phyloP scores from a whole-genome alignment of 495 filamentous ascomycete genomes.

The Aspergillus steynii region DNA sequence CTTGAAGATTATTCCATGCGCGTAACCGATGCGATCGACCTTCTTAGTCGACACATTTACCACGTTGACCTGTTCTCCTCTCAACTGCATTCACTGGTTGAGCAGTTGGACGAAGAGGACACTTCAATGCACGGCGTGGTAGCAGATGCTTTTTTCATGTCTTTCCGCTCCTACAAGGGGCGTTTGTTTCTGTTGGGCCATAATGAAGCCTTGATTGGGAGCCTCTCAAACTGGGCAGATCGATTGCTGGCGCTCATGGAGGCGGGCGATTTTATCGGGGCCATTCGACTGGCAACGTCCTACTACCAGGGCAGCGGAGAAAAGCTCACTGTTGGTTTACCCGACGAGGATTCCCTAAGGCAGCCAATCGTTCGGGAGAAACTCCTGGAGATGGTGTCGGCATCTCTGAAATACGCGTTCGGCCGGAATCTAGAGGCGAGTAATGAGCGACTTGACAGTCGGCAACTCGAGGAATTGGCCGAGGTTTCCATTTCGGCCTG shows the following conservation, averaged over 20 bases:
- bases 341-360: slow-evolving; percentile 74
- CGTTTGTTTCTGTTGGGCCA: slow-evolving; percentile 88
- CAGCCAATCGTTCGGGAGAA: slow-evolving; percentile 86
- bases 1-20: slow-evolving; percentile 86
- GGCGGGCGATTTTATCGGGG: slow-evolving; percentile 86
- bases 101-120: slow-evolving; percentile 85
- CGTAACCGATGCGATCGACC: slow-evolving; percentile 90
- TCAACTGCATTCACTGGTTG: slow-evolving; percentile 80
- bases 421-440: slow-evolving; percentile 54
- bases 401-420: slow-evolving; percentile 90
- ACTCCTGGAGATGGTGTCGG: slow-evolving; percentile 89
- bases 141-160: slow-evolving; percentile 97
- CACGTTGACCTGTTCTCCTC: slow-evolving; percentile 84
- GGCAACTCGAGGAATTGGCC: slow-evolving; percentile 74
- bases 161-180: slow-evolving; percentile 93
- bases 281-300: slow-evolving; percentile 84
- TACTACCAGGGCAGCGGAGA: slow-evolving; percentile 89
- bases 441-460: slow-evolving; percentile 49
- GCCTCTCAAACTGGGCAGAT: slow-evolving; percentile 97
- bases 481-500: slow-evolving; percentile 82
- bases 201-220: slow-evolving; percentile 85
- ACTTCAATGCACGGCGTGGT: slow-evolving; percentile 91
- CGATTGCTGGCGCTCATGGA: slow-evolving; percentile 94
- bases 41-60: slow-evolving; percentile 89
- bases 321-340: slow-evolving; percentile 89